These are phyloP conservation scores for Lentinula raphanica DNA, from an alignment of 768 basidiomycete genomes.

Conservation along the genomic window DNA sequence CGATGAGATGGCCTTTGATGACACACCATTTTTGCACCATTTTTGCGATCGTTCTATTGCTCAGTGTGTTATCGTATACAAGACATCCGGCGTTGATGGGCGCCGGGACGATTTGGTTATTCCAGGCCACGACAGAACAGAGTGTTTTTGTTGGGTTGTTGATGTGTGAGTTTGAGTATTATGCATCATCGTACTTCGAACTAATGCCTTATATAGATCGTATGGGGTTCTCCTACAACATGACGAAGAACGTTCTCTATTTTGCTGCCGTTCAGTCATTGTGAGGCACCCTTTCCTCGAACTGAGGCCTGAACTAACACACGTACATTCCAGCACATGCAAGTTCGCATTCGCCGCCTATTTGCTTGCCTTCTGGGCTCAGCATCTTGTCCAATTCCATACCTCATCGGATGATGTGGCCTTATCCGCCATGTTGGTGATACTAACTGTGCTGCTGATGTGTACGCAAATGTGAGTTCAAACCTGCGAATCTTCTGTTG, in stretches of 20 bases:
- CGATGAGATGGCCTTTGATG: conserved; percentile 1
- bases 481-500: background rate
- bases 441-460: background rate
- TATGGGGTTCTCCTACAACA: background rate
- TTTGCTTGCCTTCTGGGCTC: background rate
- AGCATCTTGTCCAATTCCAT: background rate
- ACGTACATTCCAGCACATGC: background rate
- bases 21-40: conserved; percentile 3
- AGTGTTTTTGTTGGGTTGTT: conserved; percentile 3
- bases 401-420: background rate
- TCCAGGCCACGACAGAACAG: conserved; percentile 3
- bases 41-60: background rate
- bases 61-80: background rate
- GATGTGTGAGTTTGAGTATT: background rate
- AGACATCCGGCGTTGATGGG: background rate
- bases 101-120: background rate
- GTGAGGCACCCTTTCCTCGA: background rate
- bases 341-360: background rate
- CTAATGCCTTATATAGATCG: too few relatives aligned
- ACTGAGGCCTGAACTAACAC: background rate
- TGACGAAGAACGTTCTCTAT: background rate
- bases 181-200: too few relatives aligned
- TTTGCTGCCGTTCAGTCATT: background rate
- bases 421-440: background rate
- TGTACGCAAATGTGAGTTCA: background rate